Percentiles rank a stretch among this genome's conserved stretches.
Conservation (phyloP, 192 early-diverging fungal genomes). For the Backusella australiensis region DNA sequence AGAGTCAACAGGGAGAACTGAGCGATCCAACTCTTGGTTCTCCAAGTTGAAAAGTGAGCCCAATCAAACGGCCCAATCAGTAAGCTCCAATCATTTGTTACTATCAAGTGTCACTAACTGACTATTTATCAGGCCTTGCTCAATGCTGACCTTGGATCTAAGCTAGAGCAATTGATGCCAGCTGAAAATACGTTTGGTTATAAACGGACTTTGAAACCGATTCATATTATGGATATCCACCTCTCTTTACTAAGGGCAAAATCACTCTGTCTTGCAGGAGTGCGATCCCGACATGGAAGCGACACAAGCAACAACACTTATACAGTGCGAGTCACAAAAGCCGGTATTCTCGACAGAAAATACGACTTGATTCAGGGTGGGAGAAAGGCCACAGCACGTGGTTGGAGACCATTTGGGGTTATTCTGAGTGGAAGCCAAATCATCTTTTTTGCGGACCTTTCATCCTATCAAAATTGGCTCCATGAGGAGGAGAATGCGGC, state of each 20-base stretch:
- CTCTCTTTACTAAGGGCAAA: slow-evolving; percentile 25
- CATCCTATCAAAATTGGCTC: slow-evolving; percentile 49
- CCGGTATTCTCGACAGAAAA: slow-evolving; percentile 70
- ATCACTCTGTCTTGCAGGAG: slow-evolving; percentile 35
- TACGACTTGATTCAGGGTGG: slow-evolving; percentile 66
- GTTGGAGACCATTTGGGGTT: slow-evolving; percentile 76
- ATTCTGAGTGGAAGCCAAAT: slow-evolving; percentile 76
- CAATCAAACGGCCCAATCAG: not conserved
- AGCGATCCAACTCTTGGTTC: slow-evolving; percentile 37
- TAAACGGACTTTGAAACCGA: slow-evolving; percentile 19
- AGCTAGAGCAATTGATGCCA: slow-evolving; percentile 33
- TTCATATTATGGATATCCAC: slow-evolving; percentile 30
- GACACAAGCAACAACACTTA: slow-evolving; percentile 11
- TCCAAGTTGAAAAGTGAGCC: slow-evolving; percentile 22
- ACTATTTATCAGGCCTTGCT: not conserved
- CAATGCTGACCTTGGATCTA: slow-evolving; percentile 19
- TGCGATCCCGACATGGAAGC: slow-evolving; percentile 15
- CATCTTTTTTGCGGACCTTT: slow-evolving; percentile 64
- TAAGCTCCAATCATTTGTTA: not conserved
- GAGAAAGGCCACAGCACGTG: slow-evolving; percentile 60
- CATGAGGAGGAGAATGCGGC: not conserved
- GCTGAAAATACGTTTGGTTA: slow-evolving; percentile 32
- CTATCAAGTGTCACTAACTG: no score
- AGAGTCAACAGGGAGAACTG: slow-evolving; percentile 28
- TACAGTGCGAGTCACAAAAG: slow-evolving; percentile 51